Evolutionary conservation across 2,329 filamentous ascomycete species (phyloP), one percentile per base, ranked within the genome.

Genomic region (Clonostachys byssicola): DNA sequence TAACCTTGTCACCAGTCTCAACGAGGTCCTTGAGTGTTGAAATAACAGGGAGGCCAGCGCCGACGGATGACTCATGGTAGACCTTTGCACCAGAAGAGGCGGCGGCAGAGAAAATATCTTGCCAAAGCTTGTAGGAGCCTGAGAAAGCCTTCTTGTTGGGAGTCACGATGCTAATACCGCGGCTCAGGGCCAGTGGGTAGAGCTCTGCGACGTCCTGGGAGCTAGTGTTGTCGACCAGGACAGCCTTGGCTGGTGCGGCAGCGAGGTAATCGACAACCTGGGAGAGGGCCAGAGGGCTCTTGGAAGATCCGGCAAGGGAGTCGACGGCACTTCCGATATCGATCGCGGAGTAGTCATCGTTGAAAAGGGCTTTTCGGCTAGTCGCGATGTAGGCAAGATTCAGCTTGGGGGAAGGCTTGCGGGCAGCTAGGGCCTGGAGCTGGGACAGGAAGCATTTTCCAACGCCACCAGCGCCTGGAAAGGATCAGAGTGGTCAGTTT

Each of bases 61-160:
- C 94, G 18, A 96, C 91, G 12, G 90, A 94, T 39, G 89, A 92
- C 72, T 99, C 94, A 66, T 99, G 94, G 77, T 94, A 97, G 50
- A 97, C 78, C 62, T 90, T 88, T 40, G 92, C 89, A 40, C 86
- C 87, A 2, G 80, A 81, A 33, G 78, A 75, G 43, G 79, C 75
- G 2, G 91, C 86, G 2, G 89, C 79, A 4, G 74, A 71, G 67
- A 95, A 95, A 62, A 99, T 96, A 52, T 88, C 82, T 60, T 89
- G 80, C 92, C 92, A 99, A 47, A 96, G 74, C 56, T 83, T 75
- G 59, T 89, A 84, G 42, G 81, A 83, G 49, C 88, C 85, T 0
- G 90, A 95, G 71, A 99, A 99, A 13, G 88, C 92, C 72, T 99
- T 99, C 77, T 99, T 99, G 78, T 97, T 99, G 40, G 94, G 92